A percentile compares a stretch with the other conserved stretches of the same genome.
These are phyloP conservation scores for Pezicula radicicola DNA, from an alignment of 2,329 filamentous ascomycete genomes.

Conservation along the genomic window DNA sequence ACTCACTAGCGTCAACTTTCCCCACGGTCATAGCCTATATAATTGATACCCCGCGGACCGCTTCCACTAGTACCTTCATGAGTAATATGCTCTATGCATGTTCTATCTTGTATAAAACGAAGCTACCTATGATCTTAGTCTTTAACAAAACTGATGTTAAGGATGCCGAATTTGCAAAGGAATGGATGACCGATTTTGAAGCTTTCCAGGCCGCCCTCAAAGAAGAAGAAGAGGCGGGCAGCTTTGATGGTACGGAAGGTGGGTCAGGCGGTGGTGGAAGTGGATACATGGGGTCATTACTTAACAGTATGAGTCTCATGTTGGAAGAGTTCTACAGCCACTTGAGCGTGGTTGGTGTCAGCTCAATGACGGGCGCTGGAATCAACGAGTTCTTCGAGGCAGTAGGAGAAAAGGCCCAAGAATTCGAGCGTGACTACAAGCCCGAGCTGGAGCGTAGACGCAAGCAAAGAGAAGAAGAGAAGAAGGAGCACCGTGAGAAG, in stretches of 20 bases:
- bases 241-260: constrained; percentile 70
- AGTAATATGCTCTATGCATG: constrained; percentile 99
- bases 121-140: constrained; percentile 95
- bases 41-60: constrained; percentile 92
- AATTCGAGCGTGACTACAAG: constrained; percentile 88
- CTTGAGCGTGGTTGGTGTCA: constrained; percentile 88
- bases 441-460: constrained; percentile 83
- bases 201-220: constrained; percentile 85
- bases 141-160: constrained; percentile 99
- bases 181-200: constrained; percentile 99
- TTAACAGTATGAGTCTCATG: constrained; percentile 98
- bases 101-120: constrained; percentile 98
- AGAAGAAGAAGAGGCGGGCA: constrained; percentile 74
- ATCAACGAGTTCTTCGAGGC: constrained; percentile 92
- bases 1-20: constrained; percentile 88
- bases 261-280: constrained; percentile 64
- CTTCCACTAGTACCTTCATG: constrained; percentile 97
- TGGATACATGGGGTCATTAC: constrained; percentile 92
- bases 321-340: constrained; percentile 97
- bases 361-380: constrained; percentile 86
- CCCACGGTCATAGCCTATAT: constrained; percentile 97
- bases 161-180: constrained; percentile 85
- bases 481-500: constrained; percentile 68
- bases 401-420: constrained; percentile 79
- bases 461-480: constrained; percentile 72